Evolutionary conservation across 2,329 filamentous ascomycete species (phyloP).

Genomic region (Aspergillus phoenicis): DNA sequence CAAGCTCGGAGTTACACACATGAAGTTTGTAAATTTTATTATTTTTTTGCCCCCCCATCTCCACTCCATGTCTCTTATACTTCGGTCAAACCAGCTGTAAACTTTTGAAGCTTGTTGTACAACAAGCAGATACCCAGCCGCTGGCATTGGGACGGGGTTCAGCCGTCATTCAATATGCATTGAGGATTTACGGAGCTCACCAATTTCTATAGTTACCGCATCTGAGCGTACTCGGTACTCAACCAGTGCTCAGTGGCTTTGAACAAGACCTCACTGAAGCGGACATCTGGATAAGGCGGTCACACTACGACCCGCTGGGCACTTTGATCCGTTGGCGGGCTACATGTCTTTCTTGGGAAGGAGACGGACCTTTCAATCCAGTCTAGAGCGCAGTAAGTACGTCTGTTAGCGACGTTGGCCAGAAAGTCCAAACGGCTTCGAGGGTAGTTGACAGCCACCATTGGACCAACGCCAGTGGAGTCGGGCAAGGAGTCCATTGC

Average conservation of each 20-base stretch:
- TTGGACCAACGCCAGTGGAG: slow-evolving; percentile 16
- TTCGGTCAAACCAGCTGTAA: background rate
- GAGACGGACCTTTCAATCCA: slow-evolving; percentile 8
- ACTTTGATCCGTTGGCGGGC: background rate
- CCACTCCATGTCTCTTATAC: background rate
- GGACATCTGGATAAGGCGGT: background rate
- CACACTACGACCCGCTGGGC: background rate
- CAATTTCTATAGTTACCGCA: too few relatives aligned
- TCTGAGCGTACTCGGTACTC: too few relatives aligned
- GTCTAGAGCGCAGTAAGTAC: background rate
- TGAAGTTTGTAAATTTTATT: background rate
- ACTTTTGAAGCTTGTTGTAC: background rate
- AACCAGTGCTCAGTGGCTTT: background rate
- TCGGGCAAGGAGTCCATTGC: slow-evolving; percentile 18
- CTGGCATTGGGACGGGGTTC: too few relatives aligned
- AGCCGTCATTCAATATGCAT: background rate
- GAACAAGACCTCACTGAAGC: background rate
- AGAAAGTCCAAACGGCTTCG: slow-evolving; percentile 12
- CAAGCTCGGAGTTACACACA: background rate
- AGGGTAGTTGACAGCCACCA: slow-evolving; percentile 3
- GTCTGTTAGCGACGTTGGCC: slow-evolving; percentile 1
- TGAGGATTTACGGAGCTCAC: background rate
- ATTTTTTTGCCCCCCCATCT: too few relatives aligned
- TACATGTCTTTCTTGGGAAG: slow-evolving; percentile 9
- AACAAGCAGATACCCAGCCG: background rate